A percentile compares a stretch with the other conserved stretches of the same genome.
Evolutionary conservation across 352 stramenopile species (phyloP).

Genomic region (Plasmopara muralis): DNA sequence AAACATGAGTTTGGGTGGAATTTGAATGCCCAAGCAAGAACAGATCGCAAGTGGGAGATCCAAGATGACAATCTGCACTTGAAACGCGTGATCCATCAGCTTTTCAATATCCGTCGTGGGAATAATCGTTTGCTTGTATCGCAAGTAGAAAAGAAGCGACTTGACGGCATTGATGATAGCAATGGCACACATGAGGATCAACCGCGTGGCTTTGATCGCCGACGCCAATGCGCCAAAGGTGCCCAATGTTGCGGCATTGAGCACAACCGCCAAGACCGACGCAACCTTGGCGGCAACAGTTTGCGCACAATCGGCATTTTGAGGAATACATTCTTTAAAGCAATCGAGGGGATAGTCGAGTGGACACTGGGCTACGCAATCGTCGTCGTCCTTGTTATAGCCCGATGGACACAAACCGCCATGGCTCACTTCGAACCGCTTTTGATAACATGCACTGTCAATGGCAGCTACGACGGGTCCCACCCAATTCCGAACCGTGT

Average conservation of each 20-base stretch:
- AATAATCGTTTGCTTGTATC: too few relatives aligned
- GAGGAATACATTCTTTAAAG: conserved; percentile 1
- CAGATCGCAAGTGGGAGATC: too few relatives aligned
- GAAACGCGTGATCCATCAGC: too few relatives aligned
- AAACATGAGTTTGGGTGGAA: too few relatives aligned
- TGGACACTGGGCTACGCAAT: conserved; percentile 8
- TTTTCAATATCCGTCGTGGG: too few relatives aligned
- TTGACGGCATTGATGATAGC: conserved; percentile 14
- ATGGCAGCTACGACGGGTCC: conserved; percentile 6
- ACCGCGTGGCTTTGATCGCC: not conserved
- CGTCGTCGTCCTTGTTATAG: conserved; percentile 5
- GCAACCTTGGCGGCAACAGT: not conserved
- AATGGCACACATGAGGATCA: conserved; percentile 12
- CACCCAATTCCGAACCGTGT: conserved; percentile 23
- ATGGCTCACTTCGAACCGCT: conserved; percentile 7
- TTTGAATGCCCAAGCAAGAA: too few relatives aligned
- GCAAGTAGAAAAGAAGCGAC: conserved; percentile 4
- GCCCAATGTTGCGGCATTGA: conserved; percentile 17
- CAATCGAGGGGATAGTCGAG: not conserved
- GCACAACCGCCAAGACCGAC: conserved; percentile 4
- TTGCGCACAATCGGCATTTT: conserved; percentile 1
- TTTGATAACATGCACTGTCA: conserved; percentile 14
- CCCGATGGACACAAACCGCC: conserved; percentile 6
- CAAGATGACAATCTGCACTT: too few relatives aligned
- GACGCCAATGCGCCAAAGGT: conserved; percentile 8